Evolutionary conservation across 768 basidiomycete species (phyloP).

Genomic region (Macrocybe gigantea): DNA sequence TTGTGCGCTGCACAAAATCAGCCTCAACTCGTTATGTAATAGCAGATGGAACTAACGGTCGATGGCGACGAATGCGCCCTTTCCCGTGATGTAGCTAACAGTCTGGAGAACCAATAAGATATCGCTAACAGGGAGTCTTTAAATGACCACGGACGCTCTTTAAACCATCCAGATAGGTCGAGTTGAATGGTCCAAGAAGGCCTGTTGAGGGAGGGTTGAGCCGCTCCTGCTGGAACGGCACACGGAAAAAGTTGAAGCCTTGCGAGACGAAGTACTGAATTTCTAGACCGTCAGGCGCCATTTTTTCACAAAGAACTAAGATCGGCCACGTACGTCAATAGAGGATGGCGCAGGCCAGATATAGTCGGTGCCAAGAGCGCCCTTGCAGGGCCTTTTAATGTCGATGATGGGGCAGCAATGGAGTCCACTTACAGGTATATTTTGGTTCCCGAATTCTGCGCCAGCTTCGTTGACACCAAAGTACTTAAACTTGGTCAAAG

Average conservation of each 20-base stretch:
- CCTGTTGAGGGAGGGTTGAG: constrained; percentile 46
- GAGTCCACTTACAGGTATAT: constrained; percentile 35
- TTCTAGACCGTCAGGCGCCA: neutral
- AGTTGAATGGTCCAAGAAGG: constrained; percentile 46
- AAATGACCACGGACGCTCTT: constrained; percentile 28
- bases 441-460: constrained; percentile 51
- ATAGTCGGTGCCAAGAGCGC: constrained; percentile 35
- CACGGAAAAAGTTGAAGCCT: constrained; percentile 59
- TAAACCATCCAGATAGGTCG: constrained; percentile 45
- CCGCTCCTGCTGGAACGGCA: constrained; percentile 57
- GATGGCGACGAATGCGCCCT: constrained; percentile 50
- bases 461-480: constrained; percentile 62
- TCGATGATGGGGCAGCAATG: no score
- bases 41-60: constrained; percentile 35
- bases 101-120: constrained; percentile 25
- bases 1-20: constrained; percentile 40
- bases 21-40: no score
- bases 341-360: constrained; percentile 44
- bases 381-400: constrained; percentile 12
- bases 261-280: constrained; percentile 48
- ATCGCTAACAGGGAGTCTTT: neutral
- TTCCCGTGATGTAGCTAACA: constrained; percentile 54
- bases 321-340: constrained; percentile 21
- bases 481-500: constrained; percentile 50
- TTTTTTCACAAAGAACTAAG: neutral